Base-by-base conservation (phyloP, 2,329 filamentous ascomycete species). In the Hypoxylon sp. region DNA sequence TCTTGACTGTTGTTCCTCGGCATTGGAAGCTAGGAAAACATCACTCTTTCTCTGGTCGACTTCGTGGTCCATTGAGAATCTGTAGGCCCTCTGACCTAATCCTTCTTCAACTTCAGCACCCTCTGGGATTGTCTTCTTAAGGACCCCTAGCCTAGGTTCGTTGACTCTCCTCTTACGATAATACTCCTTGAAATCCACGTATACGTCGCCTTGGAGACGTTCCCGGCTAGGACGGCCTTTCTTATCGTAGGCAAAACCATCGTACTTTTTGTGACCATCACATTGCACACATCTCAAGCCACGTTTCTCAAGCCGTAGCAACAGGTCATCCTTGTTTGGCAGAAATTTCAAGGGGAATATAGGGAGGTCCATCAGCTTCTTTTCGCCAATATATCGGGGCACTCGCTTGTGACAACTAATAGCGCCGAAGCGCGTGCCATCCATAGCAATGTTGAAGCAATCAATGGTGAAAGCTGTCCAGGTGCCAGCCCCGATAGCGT, bases 401-500 rank as follows among this genome's bases (percentile, higher is more conserved):
- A 65, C 59, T 11, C 50, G 24, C 37, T 52, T 65, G 27, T 35
- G 59, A 15, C 37, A 35, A 11, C 53, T 47, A 19, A 65, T 39
- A 10, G 62, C 39, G 1, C 62, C 62, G 1, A 65, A 15, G n/a
- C 39, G 44, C 13, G 54, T 46, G 24, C 62, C 39, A 13, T 65
- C 62, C 21, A 58, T 58, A n/a, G 47, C 62, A 21, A 65, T 59
- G 17, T 52, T 55, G 47, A 47, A 65, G 24, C 62, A 65, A n/a
- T 65, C 62, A 13, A 65, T 47, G 10, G 62, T 65, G n/a, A 65
- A 37, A 6, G 62, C 27, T 13, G 48, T 54, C 54, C 62, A 65
- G 17, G 54, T 65, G 8, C 61, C 61, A 5, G 47, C 27, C 31
- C 62, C 62, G 8, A 53, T 53, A 27, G 47, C 48, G 10, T 37